phyloP scores from a whole-genome alignment of 495 filamentous ascomycete genomes.

The Chaetomium fimeti region DNA sequence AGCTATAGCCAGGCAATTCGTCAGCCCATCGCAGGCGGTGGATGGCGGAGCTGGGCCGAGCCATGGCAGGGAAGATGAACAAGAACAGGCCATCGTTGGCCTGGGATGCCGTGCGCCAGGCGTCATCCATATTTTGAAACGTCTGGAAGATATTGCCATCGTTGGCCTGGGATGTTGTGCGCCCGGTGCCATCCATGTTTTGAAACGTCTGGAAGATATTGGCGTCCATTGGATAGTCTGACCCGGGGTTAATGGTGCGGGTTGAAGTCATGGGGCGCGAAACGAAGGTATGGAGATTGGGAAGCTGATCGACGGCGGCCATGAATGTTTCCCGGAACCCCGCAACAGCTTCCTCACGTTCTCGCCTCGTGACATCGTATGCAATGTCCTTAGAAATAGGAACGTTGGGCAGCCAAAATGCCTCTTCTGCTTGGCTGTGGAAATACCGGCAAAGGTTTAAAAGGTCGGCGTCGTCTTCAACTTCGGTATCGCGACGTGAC shows the following conservation, averaged over 20 bases:
- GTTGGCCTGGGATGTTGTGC: neutral
- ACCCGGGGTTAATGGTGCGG: neutral
- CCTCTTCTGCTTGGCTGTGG: neutral
- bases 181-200: too few species aligned
- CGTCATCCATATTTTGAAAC: too few species aligned
- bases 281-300: slow-evolving; percentile 20
- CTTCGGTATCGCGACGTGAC: neutral
- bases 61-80: slow-evolving; percentile 20
- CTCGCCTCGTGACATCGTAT: neutral
- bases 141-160: neutral
- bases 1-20: slow-evolving; percentile 13
- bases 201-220: too few species aligned
- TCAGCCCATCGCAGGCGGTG: slow-evolving; percentile 17
- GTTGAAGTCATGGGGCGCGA: slow-evolving; percentile 15
- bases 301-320: slow-evolving; percentile 15
- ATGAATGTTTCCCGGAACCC: slow-evolving; percentile 2
- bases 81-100: slow-evolving; percentile 21
- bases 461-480: neutral
- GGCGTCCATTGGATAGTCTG: neutral
- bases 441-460: neutral
- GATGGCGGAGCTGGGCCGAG: slow-evolving; percentile 9
- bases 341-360: neutral
- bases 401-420: slow-evolving; percentile 3
- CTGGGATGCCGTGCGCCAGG: neutral
- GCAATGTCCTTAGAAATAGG: neutral